These are phyloP conservation scores for Penicillium robsamsonii DNA, from an alignment of 495 filamentous ascomycete genomes.

Conservation along the genomic window DNA sequence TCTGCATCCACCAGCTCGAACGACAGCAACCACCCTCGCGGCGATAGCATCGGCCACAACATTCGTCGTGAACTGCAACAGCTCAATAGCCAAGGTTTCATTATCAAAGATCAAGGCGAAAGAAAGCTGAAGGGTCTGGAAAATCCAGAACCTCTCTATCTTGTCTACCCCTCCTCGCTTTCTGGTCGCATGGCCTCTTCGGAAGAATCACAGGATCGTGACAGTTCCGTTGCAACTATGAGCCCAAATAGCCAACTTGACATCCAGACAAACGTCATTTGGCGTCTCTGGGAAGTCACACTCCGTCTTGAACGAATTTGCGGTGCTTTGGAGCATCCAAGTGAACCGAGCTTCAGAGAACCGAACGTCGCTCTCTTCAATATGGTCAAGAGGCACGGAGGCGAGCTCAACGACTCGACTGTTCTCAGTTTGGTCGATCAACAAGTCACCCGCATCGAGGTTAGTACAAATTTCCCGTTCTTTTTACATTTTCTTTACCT, in stretches of 20 bases:
- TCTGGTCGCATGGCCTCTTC: slow-evolving; percentile 71
- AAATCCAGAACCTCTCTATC: slow-evolving; percentile 92
- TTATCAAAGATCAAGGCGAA: slow-evolving; percentile 93
- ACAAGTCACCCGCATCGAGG: slow-evolving; percentile 92
- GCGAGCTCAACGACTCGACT: slow-evolving; percentile 83
- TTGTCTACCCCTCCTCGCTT: slow-evolving; percentile 86
- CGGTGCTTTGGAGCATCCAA: slow-evolving; percentile 71
- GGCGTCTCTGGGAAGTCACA: slow-evolving; percentile 86
- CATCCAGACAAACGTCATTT: slow-evolving; percentile 79
- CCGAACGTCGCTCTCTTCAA: slow-evolving; percentile 80
- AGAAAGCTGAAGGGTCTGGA: slow-evolving; percentile 93
- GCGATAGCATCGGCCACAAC: slow-evolving; percentile 53
- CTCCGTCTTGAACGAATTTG: slow-evolving; percentile 91
- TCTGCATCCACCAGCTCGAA: slow-evolving; percentile 65
- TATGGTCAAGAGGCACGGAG: slow-evolving; percentile 76
- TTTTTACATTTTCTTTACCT: background rate
- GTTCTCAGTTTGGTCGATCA: slow-evolving; percentile 87
- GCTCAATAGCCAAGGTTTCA: slow-evolving; percentile 88
- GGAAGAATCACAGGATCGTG: slow-evolving; percentile 43
- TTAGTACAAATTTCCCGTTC: slow-evolving; percentile 41
- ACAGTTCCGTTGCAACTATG: slow-evolving; percentile 40
- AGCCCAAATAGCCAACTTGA: slow-evolving; percentile 57
- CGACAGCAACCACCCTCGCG: slow-evolving; percentile 59
- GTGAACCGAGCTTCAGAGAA: slow-evolving; percentile 54
- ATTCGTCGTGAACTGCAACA: slow-evolving; percentile 87